phyloP scores from a whole-genome alignment of 805 yeast species.

The Candida germanica region DNA sequence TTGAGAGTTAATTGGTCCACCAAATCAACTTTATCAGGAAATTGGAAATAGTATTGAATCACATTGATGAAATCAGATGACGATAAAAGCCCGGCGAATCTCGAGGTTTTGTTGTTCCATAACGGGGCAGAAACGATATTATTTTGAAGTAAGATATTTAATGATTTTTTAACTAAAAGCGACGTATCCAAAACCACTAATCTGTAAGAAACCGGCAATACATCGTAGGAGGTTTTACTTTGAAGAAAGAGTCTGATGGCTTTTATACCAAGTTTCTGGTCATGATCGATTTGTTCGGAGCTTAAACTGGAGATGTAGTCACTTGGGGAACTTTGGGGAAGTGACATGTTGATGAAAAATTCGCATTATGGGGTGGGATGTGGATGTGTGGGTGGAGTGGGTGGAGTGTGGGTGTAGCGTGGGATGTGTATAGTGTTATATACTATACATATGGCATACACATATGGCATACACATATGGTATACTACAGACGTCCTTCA shows the following conservation, averaged over 20 bases:
- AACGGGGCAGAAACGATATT: slow-evolving; percentile 95
- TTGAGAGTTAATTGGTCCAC: slow-evolving; percentile 83
- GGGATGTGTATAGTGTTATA: too few relatives aligned
- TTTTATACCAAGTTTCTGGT: slow-evolving; percentile 72
- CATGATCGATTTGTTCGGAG: slow-evolving; percentile 45
- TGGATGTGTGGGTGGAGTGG: slow-evolving; percentile 21
- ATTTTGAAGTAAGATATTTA: slow-evolving; percentile 86
- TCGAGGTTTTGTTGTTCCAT: slow-evolving; percentile 85
- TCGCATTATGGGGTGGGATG: too few relatives aligned
- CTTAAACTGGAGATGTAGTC: slow-evolving; percentile 41
- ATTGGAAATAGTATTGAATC: slow-evolving; percentile 87
- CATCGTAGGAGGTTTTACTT: slow-evolving; percentile 93
- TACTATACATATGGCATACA: neutral
- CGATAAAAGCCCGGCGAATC: slow-evolving; percentile 92
- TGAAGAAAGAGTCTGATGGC: slow-evolving; percentile 82
- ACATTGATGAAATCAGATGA: slow-evolving; percentile 92
- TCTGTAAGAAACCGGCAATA: slow-evolving; percentile 90
- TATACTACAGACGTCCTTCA: too few relatives aligned
- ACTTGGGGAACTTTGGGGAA: too few relatives aligned
- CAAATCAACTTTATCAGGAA: slow-evolving; percentile 82
- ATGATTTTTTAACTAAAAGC: slow-evolving; percentile 80
- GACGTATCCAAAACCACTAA: slow-evolving; percentile 92
- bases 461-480: too few relatives aligned
- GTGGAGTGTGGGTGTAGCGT: neutral
- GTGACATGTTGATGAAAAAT: too few relatives aligned